These are phyloP conservation scores for Aureobasidium vineae DNA, from an alignment of 2,329 filamentous ascomycete genomes.

Conservation along the genomic window DNA sequence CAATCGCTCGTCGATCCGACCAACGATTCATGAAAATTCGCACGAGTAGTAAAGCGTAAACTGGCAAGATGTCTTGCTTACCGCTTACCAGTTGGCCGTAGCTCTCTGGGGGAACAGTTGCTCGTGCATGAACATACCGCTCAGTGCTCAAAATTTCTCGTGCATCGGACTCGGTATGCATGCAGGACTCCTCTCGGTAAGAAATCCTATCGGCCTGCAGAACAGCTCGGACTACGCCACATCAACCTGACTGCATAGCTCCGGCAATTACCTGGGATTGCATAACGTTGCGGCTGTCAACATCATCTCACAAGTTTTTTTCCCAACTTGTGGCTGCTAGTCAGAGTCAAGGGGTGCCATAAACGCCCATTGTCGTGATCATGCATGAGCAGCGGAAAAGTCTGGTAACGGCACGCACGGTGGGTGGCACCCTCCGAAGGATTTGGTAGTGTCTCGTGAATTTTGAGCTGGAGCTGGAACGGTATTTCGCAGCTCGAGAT, in stretches of 20 bases:
- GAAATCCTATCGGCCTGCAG: conserved; percentile 9
- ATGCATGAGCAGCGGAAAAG: not conserved
- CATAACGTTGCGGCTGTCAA: conserved; percentile 18
- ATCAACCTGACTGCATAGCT: conserved; percentile 13
- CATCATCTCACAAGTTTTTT: conserved; percentile 14
- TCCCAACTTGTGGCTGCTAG: conserved; percentile 8
- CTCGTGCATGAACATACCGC: not conserved
- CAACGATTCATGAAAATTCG: conserved; percentile 12
- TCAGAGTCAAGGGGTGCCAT: conserved; percentile 21
- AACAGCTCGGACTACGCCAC: conserved; percentile 14
- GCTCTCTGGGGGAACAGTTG: not conserved
- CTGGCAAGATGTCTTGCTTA: not conserved
- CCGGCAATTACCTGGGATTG: conserved; percentile 3
- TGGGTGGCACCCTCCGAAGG: not conserved
- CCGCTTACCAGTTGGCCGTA: not conserved
- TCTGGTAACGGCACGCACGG: conserved; percentile 20
- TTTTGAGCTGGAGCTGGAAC: not conserved
- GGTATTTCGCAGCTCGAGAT: not conserved
- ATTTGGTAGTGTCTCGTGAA: not conserved
- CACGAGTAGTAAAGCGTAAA: conserved; percentile 18
- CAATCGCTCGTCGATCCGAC: conserved; percentile 19
- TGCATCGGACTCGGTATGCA: not conserved
- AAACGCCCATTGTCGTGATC: conserved; percentile 9
- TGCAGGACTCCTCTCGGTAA: not conserved
- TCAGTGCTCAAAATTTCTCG: no score